A percentile compares a stretch with the other conserved stretches of the same genome.
Evolutionary conservation across 495 filamentous ascomycete species (phyloP).

Genomic region (Staphylotrichum longicolle): DNA sequence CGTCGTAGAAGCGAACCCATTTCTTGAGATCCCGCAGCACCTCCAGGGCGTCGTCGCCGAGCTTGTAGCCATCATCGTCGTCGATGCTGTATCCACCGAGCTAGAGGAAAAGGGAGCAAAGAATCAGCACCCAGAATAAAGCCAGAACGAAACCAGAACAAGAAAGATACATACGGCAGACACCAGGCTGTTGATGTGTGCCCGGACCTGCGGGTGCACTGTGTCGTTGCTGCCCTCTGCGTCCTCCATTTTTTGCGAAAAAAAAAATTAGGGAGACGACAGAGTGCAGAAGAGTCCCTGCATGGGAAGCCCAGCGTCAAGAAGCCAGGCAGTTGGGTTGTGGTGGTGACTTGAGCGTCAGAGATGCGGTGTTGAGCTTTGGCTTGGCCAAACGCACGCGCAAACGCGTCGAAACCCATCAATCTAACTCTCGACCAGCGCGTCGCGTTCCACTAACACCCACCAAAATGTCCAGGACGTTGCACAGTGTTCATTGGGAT

Average conservation of each 20-base stretch:
- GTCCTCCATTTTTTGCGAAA: constrained; percentile 47
- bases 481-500: neutral
- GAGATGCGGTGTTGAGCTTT: neutral
- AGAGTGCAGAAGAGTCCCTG: neutral
- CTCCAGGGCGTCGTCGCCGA: constrained; percentile 90
- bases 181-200: constrained; percentile 86
- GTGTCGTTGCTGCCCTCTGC: constrained; percentile 50
- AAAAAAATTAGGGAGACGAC: constrained; percentile 20
- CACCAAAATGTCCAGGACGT: too few relatives aligned
- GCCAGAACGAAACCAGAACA: neutral
- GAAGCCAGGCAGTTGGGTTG: neutral
- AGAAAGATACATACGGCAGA: constrained; percentile 66
- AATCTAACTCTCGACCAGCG: constrained; percentile 3
- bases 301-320: constrained; percentile 8
- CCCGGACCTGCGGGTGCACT: constrained; percentile 84
- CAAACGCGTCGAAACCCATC: constrained; percentile 18
- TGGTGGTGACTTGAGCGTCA: neutral
- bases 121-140: neutral
- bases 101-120: constrained; percentile 41
- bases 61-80: constrained; percentile 74
- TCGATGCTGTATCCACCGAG: constrained; percentile 83
- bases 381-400: neutral
- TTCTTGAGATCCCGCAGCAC: constrained; percentile 87
- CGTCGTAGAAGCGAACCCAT: constrained; percentile 94
- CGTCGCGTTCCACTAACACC: constrained; percentile 9